Base-by-base conservation (phyloP, 2,329 filamentous ascomycete genomes). In the Clathrospora elynae region DNA sequence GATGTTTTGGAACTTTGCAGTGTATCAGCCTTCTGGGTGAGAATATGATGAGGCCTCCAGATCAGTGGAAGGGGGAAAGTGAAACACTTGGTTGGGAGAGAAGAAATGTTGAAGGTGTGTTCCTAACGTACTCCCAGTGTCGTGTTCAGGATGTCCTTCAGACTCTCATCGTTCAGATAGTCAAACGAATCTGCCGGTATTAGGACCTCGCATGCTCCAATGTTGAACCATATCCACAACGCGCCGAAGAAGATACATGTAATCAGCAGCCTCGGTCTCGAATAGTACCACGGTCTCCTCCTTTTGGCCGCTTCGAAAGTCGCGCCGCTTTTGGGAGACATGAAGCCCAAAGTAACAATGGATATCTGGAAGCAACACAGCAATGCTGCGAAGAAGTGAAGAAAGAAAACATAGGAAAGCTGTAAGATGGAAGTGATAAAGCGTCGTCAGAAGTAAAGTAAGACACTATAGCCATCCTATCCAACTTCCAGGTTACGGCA, bases 1-100 rank as follows among this genome's bases (percentile, higher is more conserved):
- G 7, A 82, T 75, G 42, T 78, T 73, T 30, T 77, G 70, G 51
- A 82, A 82, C 78, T 80, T 42, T 11, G 11, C 3, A 33, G 12
- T 37, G 7, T 42, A 42, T 48, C 12, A 41, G 36, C 23, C 12
- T 37, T 18, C 12, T 26, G 10, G 16, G 14, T 25, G 7, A 29
- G 7, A 24, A 7, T 12, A 5, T 28, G 24, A 5, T 23, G 17
- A 22, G 12, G n/a, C 5, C 12, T 22, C 8, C 11, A 10, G 11
- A 7, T 14, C 7, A 24, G 6, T 16, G 8, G 14, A 32, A 13
- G 18, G n/a, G 7, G 11, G 7, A 7, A 11, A 24, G 11, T 6
- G 11, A 6, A 24, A 11, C 11, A 6, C 11, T 11, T 24, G 11
- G 22, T 24, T 11, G 16, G 28, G 5, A 5, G 10, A 11, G 12